phyloP scores from a whole-genome alignment of 768 basidiomycete species.

The Cytidiella melzeri region DNA sequence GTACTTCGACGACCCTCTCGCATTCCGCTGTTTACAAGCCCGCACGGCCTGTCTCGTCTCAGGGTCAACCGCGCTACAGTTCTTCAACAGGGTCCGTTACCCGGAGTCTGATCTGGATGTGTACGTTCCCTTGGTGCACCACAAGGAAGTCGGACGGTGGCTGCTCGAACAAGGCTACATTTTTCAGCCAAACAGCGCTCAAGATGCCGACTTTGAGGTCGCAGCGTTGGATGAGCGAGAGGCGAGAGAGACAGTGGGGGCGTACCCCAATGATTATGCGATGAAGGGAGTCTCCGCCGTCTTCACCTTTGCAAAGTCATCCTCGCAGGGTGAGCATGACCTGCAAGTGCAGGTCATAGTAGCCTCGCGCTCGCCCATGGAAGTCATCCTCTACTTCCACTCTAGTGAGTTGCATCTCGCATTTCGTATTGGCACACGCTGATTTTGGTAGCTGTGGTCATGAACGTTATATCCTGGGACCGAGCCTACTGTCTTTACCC shows the following conservation, averaged over 20 bases:
- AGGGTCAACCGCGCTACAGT: conserved; percentile 48
- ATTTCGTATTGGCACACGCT: neutral
- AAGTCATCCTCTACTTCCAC: conserved; percentile 40
- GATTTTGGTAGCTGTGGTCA: conserved; percentile 30
- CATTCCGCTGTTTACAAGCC: conserved; percentile 39
- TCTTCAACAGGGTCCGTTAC: conserved; percentile 40
- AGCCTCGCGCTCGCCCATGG: conserved; percentile 26
- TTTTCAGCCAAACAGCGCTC: conserved; percentile 19
- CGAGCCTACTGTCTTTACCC: conserved; percentile 36
- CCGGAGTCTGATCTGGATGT: conserved; percentile 46
- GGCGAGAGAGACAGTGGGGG: conserved; percentile 4
- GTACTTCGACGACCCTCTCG: conserved; percentile 31
- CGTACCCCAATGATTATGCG: conserved; percentile 13
- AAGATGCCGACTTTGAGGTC: conserved; percentile 16
- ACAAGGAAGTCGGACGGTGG: conserved; percentile 30
- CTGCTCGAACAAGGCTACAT: conserved; percentile 27
- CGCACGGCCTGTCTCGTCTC: conserved; percentile 42
- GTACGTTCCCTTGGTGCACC: conserved; percentile 32
- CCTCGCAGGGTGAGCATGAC: neutral
- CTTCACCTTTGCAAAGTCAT: conserved; percentile 24
- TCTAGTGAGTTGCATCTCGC: conserved; percentile 33
- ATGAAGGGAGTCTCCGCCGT: conserved; percentile 26
- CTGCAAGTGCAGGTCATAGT: conserved; percentile 38
- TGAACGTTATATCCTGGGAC: conserved; percentile 39
- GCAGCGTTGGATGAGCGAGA: too few relatives aligned